A percentile compares a stretch with the other conserved stretches of the same genome.
These are phyloP conservation scores for Leptodermis oblonga DNA, from an alignment of 257 asterid genomes.

Conservation along the genomic window DNA sequence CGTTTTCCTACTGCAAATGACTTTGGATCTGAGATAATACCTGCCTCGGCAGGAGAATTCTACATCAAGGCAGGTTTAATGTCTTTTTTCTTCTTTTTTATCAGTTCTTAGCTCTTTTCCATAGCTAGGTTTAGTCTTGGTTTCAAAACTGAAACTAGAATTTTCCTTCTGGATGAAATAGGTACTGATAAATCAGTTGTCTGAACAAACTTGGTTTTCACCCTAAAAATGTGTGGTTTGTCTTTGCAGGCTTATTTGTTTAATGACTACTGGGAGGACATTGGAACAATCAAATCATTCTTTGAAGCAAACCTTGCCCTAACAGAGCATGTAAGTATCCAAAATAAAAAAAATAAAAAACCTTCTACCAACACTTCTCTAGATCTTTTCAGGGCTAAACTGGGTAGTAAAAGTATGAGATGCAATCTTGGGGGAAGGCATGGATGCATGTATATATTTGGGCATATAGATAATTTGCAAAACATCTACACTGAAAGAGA, in stretches of 20 bases:
- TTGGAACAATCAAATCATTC: conserved; percentile 91
- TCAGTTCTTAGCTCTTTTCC: too few relatives aligned
- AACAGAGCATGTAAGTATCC: conserved; percentile 78
- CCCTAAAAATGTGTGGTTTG: neutral
- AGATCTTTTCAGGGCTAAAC: neutral
- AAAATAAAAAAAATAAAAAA: neutral
- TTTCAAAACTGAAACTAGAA: neutral
- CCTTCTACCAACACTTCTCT: neutral
- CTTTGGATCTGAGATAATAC: conserved; percentile 95
- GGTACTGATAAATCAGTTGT: neutral
- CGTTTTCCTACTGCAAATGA: conserved; percentile 97
- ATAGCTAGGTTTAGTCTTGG: neutral
- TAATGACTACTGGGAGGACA: conserved; percentile 98
- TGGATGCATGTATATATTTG: neutral
- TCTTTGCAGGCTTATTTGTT: conserved; percentile 76
- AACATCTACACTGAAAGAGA: neutral
- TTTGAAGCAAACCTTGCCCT: conserved; percentile 98
- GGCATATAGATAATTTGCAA: neutral
- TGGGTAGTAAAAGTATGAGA: neutral
- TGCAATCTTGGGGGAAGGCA: neutral
- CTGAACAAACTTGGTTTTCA: neutral
- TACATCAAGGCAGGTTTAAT: conserved; percentile 46
- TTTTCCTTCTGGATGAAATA: neutral
- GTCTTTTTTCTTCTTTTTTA: conserved; percentile 1
- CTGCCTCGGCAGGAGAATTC: conserved; percentile 87